Evolutionary conservation across 371 early-diverging fungal genomes (phyloP).

Genomic region (Nematocida sp.): DNA sequence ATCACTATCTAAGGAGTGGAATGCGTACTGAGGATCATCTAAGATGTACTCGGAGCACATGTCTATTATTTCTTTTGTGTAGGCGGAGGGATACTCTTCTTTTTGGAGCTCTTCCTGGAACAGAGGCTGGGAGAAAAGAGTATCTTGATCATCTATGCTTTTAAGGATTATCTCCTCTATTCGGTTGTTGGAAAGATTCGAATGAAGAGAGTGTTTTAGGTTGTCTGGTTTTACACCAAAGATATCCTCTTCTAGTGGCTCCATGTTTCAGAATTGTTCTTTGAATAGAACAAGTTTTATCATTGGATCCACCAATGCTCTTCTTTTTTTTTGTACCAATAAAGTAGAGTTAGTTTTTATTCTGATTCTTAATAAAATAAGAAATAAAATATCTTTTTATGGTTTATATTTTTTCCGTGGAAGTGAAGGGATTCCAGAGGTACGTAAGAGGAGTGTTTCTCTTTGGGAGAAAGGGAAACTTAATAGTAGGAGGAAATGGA

Average conservation of each 20-base stretch:
- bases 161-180: constrained; percentile 52
- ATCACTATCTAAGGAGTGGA: constrained; percentile 2
- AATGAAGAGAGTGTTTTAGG: constrained; percentile 32
- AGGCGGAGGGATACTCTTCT: constrained; percentile 1
- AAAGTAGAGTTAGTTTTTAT: too few species aligned
- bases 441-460: constrained; percentile 56
- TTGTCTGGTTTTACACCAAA: constrained; percentile 4
- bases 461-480: constrained; percentile 64
- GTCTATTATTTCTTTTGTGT: constrained; percentile 47
- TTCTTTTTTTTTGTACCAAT: not conserved
- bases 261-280: constrained; percentile 31
- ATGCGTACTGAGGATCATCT: constrained; percentile 26
- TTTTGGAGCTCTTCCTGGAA: constrained; percentile 5
- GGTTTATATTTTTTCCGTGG: not conserved
- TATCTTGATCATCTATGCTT: constrained; percentile 54
- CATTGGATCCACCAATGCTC: not conserved
- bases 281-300: constrained; percentile 38
- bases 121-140: constrained; percentile 32
- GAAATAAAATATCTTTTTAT: not conserved
- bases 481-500: constrained; percentile 70
- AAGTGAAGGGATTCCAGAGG: constrained; percentile 63
- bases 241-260: constrained; percentile 12
- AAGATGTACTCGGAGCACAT: constrained; percentile 41
- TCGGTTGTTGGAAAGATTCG: not conserved
- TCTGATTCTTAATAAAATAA: too few species aligned